Evolutionary conservation across 2,329 filamentous ascomycete species (phyloP), one percentile per base, ranked within the genome.

Genomic region (Colletotrichum gigasporum): DNA sequence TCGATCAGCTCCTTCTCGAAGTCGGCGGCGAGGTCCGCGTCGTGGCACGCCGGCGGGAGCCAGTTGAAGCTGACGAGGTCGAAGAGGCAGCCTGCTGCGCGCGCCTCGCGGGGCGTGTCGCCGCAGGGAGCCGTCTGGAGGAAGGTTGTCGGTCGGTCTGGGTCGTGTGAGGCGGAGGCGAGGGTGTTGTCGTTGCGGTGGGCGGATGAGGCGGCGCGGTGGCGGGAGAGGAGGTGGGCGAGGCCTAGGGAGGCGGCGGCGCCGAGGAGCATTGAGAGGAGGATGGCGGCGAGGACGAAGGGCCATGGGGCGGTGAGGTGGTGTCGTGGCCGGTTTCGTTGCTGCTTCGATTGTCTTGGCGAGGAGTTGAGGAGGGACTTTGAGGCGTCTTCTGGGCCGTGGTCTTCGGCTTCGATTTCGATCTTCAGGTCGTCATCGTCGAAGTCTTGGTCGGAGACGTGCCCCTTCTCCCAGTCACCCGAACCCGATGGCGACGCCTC

Each of bases 51-150:
- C 2, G 57, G 57, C 4, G 62, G 62, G n/a, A 65, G 62, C 62
- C 62, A 62, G 62, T 62, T 65, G 48, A 55, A 65, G 57, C 39
- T 48, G 32, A 55, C 35, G 9, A 65, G 57, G 34, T 65, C 57
- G 42, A 65, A 65, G 41, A 41, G 8, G 34, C 62, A 65, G 24
- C 62, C 62, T n/a, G 56, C 39, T 4, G 48, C 26, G 56, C 62
- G 62, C 3, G 62, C 62, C 16, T 61, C 45, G 41, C 56, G 20
- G 9, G 61, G 61, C 5, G 47, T 61, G 8, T 28, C 3, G 11
- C 62, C 62, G 48, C 62, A 65, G 48, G 61, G 62, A 14, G 26
- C 20, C 6, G 42, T 22, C 12, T 41, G 48, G 41, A 62, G 62
- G 48, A 48, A 65, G 18, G 18, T 41, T 16, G 39, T 39, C 6